Conservation (phyloP, 108 stramenopile genomes). For the Poteriospumella lacustris region DNA sequence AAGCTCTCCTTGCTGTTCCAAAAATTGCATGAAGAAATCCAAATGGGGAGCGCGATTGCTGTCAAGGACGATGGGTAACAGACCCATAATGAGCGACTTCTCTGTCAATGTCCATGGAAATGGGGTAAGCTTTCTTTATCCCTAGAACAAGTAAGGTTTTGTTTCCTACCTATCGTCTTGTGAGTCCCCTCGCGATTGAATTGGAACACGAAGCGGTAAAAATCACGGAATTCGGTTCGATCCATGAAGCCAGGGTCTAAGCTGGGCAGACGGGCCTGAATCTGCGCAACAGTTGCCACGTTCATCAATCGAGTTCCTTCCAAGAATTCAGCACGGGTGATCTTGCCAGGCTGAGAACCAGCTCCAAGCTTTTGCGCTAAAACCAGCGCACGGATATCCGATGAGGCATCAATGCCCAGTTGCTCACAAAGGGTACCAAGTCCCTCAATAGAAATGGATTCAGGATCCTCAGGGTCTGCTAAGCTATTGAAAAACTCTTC, state of each 20-base stretch:
- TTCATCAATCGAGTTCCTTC: background rate
- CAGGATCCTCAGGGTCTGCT: background rate
- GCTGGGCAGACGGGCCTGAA: background rate
- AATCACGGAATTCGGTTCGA: constrained; percentile 13
- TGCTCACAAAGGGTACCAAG: background rate
- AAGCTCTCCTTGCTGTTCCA: background rate
- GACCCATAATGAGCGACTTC: background rate
- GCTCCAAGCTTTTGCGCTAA: background rate
- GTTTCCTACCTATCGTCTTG: constrained; percentile 19
- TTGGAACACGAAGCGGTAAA: constrained; percentile 29
- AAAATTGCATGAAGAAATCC: background rate
- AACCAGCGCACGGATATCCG: background rate
- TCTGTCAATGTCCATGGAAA: too few relatives aligned
- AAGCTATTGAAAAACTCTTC: too few relatives aligned
- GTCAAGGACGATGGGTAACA: constrained; percentile 16
- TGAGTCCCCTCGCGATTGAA: constrained; percentile 25
- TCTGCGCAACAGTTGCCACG: background rate
- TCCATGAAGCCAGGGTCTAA: constrained; percentile 27
- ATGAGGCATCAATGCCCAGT: constrained; percentile 1
- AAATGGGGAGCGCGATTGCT: constrained; percentile 14
- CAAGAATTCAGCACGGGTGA: background rate
- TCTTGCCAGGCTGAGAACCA: background rate
- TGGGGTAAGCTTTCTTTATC: background rate
- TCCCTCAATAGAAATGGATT: background rate
- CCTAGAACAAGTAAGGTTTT: background rate